These are phyloP conservation scores for Ophiocordyceps unilateralis DNA, from an alignment of 2,329 filamentous ascomycete genomes.

Conservation along the genomic window DNA sequence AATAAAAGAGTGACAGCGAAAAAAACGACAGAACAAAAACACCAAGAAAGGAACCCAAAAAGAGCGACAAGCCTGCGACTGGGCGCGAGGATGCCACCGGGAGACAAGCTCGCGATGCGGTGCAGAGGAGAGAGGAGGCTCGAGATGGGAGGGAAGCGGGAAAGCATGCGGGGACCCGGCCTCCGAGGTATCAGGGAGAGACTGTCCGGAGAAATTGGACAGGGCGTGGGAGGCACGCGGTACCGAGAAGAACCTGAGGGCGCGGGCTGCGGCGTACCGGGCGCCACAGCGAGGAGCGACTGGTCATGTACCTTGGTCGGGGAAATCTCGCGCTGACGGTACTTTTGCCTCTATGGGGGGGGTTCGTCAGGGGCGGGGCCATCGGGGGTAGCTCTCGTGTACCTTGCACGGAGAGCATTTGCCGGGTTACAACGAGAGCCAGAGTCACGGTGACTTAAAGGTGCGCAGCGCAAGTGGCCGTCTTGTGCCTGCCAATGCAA, in stretches of 20 bases:
- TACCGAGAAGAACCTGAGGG: background rate
- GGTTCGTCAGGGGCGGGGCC: background rate
- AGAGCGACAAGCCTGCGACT: constrained; percentile 37
- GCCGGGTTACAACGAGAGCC: background rate
- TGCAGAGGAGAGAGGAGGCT: constrained; percentile 10
- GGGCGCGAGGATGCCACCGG: constrained; percentile 11
- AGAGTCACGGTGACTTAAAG: background rate
- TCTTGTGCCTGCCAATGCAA: too few species aligned
- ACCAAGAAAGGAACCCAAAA: constrained; percentile 18
- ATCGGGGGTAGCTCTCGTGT: background rate
- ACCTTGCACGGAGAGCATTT: background rate
- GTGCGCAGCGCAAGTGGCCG: too few species aligned
- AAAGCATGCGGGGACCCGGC: background rate
- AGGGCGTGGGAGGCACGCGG: background rate
- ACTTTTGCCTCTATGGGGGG: too few species aligned
- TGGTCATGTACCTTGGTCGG: background rate
- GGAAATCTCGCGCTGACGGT: background rate
- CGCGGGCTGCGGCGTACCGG: background rate
- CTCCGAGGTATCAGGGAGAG: background rate
- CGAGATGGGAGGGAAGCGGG: constrained; percentile 9
- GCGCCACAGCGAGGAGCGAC: background rate
- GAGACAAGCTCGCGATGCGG: constrained; percentile 3
- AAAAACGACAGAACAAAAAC: constrained; percentile 10
- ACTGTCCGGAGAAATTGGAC: background rate
- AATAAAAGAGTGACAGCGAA: constrained; percentile 16